Base-by-base conservation (phyloP, 2,329 filamentous ascomycete species). In the Scedosporium apiospermum region DNA sequence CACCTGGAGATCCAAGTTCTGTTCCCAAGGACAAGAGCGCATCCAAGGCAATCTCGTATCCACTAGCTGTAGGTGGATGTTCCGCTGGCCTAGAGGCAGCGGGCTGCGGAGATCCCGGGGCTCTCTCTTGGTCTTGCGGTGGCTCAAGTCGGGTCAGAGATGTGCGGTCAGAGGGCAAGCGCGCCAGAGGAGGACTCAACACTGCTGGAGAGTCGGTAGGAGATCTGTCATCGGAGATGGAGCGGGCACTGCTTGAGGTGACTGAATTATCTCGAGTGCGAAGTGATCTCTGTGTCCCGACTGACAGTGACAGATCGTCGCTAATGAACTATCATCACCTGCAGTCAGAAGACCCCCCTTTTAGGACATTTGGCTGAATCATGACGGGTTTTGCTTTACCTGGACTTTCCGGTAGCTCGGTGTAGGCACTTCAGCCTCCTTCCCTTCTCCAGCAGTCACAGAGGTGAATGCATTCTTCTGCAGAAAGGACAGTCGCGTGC, bases 401-500 rank as follows among this genome's bases (percentile, higher is more conserved):
- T 60, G 58, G 5, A 60, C 41, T 44, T 23, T 60, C 12, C 58
- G 12, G 14, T 60, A 60, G 4, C 16, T 34, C 9, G 55, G 55
- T 3, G 27, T 21, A 21, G 10, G 30, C 27, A 9, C 34, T 2
- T 26, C 41, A 18, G 58, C 18, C 42, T 12, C 18, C 14, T 23
- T n/a, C 58, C 4, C 26, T n/a, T 51, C 10, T 6, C 38, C 23
- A 42, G 12, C 38, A n/a, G n/a, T n/a, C 21, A 44, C 38, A 6
- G 53, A 34, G 75, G 75, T 60, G 18, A 60, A 46, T 1, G 41
- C 58, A 65, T 82, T 82, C 67, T 80, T 80, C 6, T 76, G 72
- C 2, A 81, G 67, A 65, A 82, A 82, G 0, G 76, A 78, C 49
- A 82, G 70, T 18, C 75, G 71, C 3, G 76, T 73, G 10, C 77